A percentile compares a stretch with the other conserved stretches of the same genome.
Evolutionary conservation across 129 eudicot genomes (phyloP).

Genomic region (Centrapalus pauciflorus): DNA sequence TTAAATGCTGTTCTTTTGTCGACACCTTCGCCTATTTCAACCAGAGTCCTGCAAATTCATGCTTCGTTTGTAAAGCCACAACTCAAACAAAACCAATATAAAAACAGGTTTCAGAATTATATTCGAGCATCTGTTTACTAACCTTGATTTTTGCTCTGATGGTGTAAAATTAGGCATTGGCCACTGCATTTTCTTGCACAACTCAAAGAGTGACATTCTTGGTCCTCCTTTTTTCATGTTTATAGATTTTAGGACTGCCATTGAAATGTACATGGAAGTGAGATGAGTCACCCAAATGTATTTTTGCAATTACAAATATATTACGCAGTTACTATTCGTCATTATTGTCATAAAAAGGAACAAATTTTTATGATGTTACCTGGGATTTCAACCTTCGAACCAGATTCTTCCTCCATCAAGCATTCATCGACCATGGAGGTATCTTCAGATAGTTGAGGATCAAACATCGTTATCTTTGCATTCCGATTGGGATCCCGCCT

Average conservation of each 20-base stretch:
- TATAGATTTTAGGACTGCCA: conserved; percentile 58
- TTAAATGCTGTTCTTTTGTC: conserved; percentile 43
- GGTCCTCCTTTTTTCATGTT: conserved; percentile 85
- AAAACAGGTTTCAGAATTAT: neutral
- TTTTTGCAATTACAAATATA: neutral
- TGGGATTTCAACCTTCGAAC: conserved; percentile 37
- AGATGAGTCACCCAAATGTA: neutral
- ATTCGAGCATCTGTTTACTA: neutral
- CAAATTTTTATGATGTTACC: conserved; percentile 33
- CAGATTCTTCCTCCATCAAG: conserved; percentile 7
- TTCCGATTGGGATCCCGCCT: conserved; percentile 17
- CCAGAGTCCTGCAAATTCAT: conserved; percentile 39
- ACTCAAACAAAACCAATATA: neutral
- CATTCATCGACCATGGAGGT: neutral
- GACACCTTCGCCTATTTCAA: conserved; percentile 53
- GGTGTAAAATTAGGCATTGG: conserved; percentile 68
- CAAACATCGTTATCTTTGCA: conserved; percentile 23
- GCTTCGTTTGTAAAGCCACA: neutral
- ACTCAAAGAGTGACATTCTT: conserved; percentile 52
- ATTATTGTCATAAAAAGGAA: neutral
- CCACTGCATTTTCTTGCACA: conserved; percentile 85
- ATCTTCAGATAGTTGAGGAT: conserved; percentile 19
- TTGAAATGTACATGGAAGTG: neutral
- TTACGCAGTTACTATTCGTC: neutral
- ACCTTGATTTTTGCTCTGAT: conserved; percentile 65